Conservation (phyloP, 2,329 filamentous ascomycete genomes). For the Mycogone perniciosa region DNA sequence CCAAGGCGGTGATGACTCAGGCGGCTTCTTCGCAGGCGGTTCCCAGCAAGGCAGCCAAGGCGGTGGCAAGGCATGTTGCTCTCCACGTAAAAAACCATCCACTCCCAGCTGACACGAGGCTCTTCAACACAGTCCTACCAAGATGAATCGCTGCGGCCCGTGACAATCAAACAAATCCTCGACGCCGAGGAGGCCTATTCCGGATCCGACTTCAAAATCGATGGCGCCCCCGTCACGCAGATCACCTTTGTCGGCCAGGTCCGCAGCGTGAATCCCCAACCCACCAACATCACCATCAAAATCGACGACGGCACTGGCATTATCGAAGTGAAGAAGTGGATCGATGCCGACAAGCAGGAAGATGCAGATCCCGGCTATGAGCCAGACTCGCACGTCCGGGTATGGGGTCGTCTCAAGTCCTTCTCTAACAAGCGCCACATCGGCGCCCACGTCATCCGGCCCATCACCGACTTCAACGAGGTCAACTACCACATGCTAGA, state of each 20-base stretch:
- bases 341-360: conserved; percentile 56
- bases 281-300: conserved; percentile 86
- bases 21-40: conserved; percentile 55
- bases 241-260: conserved; percentile 83
- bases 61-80: conserved; percentile 35
- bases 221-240: conserved; percentile 66
- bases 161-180: conserved; percentile 91
- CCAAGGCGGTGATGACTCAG: conserved; percentile 53
- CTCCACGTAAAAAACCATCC: neutral
- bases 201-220: conserved; percentile 72
- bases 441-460: conserved; percentile 71
- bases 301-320: conserved; percentile 91
- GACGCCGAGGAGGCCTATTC: conserved; percentile 73
- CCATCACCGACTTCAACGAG: conserved; percentile 82
- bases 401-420: conserved; percentile 76
- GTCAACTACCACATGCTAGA: conserved; percentile 89
- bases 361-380: conserved; percentile 49
- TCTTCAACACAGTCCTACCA: conserved; percentile 46
- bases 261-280: conserved; percentile 75
- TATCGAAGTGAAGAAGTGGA: conserved; percentile 87
- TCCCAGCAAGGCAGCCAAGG: conserved; percentile 54
- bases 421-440: conserved; percentile 82
- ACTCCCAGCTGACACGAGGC: conserved; percentile 4
- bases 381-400: conserved; percentile 74
- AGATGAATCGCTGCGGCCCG: conserved; percentile 83